Percentiles rank a stretch among this genome's conserved stretches.
phyloP scores from a whole-genome alignment of 345 rosid genomes.

The Clausena lansium region DNA sequence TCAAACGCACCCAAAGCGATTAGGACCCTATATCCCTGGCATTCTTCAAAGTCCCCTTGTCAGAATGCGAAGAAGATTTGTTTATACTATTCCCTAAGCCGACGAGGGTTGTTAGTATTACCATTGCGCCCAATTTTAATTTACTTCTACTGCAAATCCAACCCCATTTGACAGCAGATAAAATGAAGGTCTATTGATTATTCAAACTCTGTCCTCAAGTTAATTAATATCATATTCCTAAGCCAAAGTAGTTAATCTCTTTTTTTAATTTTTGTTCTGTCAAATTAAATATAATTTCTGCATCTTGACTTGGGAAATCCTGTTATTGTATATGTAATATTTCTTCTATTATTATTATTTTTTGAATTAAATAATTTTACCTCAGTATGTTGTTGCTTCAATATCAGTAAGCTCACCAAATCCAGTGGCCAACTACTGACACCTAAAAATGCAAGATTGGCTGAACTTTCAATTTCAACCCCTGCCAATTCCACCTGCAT shows the following conservation, averaged over 20 bases:
- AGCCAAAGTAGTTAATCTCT: not conserved
- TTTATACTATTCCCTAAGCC: too few species aligned
- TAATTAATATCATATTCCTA: not conserved
- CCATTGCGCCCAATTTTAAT: too few species aligned
- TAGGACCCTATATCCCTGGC: too few species aligned
- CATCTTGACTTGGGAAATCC: not conserved
- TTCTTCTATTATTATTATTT: not conserved
- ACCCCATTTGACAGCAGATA: not conserved
- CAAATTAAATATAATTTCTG: not conserved
- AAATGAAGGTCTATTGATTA: not conserved
- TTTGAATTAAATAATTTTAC: not conserved
- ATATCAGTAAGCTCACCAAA: conserved; percentile 6
- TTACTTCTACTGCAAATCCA: too few species aligned
- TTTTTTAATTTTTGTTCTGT: not conserved
- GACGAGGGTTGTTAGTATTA: too few species aligned
- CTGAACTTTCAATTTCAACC: not conserved
- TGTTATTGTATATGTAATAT: not conserved
- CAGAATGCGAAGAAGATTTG: too few species aligned
- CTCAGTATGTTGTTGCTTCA: not conserved
- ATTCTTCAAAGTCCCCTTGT: too few species aligned
- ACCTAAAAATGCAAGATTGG: conserved; percentile 6
- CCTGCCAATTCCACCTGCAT: not conserved
- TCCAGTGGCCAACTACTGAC: not conserved
- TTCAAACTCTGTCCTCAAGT: not conserved
- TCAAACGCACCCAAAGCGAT: too few species aligned